Base-by-base conservation (phyloP, 2,329 filamentous ascomycete species). In the Pestalotiopsis fici region DNA sequence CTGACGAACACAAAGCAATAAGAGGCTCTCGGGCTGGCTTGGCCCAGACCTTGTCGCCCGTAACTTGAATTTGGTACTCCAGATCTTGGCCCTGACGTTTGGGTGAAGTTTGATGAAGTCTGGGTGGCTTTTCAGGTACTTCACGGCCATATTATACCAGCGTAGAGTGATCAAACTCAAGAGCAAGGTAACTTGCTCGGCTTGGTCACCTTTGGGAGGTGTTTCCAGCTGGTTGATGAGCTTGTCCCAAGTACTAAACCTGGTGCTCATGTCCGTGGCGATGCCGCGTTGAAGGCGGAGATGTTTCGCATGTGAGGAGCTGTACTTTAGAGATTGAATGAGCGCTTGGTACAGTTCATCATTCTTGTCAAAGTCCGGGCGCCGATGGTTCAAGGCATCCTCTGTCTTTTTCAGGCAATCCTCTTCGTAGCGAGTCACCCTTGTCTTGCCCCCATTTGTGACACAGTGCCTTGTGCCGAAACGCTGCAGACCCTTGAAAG, bases 371-470 rank as follows among this genome's bases (percentile, higher is more conserved):
- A 71, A 70, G 56, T 66, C 65, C 1, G 35, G 2, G 13, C 66
- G 65, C n/a, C 70, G 68, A 18, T 11, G 1, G 4, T 1, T 18
- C 13, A 72, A 43, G 12, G 67, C 65, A 1, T 65, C 18, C 23
- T 70, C 67, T 13, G 69, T 70, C 69, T 66, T 68, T 21, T n/a
- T 11, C 3, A 72, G 64, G 27, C 71, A 72, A 39, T 68, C 67
- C 56, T 71, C 71, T 60, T 71, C 71, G 39, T 69, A 71, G 18
- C 67, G 68, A 21, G 47, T 72, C 21, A 63, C 37, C 11, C 23
- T 27, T 1, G 2, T 15, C 2, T 57, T 54, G n/a, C 54, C 25
- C 13, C 5, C 21, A 6, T 39, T 23, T 1, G 9, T n/a, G 12
- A 35, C 5, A 18, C 43, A 56, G 25, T 23, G 31, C 12, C 69